Percentiles rank a stretch among this genome's conserved stretches.
Conservation (phyloP, 768 basidiomycete genomes). For the Tulasnella sp. region DNA sequence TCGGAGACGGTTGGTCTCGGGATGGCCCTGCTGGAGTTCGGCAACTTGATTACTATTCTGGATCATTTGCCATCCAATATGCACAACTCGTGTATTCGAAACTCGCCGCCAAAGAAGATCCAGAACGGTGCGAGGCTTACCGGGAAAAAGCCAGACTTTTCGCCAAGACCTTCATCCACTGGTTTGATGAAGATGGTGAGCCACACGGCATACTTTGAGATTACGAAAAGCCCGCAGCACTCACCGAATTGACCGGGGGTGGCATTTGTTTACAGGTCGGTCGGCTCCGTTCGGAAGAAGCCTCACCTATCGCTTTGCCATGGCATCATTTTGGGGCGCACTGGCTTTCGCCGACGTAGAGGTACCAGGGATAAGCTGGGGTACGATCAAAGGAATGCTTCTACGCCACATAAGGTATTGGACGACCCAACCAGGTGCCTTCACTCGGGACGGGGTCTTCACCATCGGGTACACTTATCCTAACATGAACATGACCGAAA, state of each 20-base stretch:
- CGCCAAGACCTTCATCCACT: slow-evolving; percentile 66
- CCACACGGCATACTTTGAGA: background rate
- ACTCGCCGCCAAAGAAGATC: slow-evolving; percentile 57
- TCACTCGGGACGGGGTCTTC: slow-evolving; percentile 56
- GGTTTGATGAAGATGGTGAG: slow-evolving; percentile 68
- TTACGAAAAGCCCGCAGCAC: background rate
- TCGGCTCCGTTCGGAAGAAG: slow-evolving; percentile 73
- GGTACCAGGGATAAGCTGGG: slow-evolving; percentile 63
- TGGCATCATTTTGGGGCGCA: slow-evolving; percentile 72
- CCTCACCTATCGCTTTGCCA: slow-evolving; percentile 75
- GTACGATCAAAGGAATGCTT: slow-evolving; percentile 66
- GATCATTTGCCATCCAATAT: slow-evolving; percentile 73
- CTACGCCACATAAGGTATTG: slow-evolving; percentile 70
- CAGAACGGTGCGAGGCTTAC: slow-evolving; percentile 61
- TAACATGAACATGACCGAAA: slow-evolving; percentile 40
- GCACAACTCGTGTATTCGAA: slow-evolving; percentile 69
- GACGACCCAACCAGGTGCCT: slow-evolving; percentile 50
- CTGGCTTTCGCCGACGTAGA: slow-evolving; percentile 68
- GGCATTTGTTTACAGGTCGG: slow-evolving; percentile 45
- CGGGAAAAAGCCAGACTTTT: slow-evolving; percentile 58
- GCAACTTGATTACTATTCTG: slow-evolving; percentile 77
- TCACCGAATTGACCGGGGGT: background rate
- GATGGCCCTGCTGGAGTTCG: slow-evolving; percentile 73
- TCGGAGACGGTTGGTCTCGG: slow-evolving; percentile 69
- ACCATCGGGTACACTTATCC: slow-evolving; percentile 48